Conservation (phyloP, 176 grass and related monocot genomes). For the Musa beccarii region DNA sequence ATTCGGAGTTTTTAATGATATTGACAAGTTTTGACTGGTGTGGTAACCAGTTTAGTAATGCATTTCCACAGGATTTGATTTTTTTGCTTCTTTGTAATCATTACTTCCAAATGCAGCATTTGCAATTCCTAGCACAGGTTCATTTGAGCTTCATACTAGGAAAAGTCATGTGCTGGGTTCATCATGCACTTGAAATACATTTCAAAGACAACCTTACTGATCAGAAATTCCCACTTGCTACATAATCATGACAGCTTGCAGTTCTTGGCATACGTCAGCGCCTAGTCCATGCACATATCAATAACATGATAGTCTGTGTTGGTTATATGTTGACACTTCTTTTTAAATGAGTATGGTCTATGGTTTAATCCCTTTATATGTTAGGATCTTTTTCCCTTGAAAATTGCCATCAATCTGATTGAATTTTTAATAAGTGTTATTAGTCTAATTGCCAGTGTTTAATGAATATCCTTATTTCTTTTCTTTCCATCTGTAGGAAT, state of each 20-base stretch:
- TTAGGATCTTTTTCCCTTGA: neutral
- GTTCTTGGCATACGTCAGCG: too few relatives aligned
- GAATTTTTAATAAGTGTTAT: neutral
- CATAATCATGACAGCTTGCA: neutral
- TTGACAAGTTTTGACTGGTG: neutral
- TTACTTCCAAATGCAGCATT: too few relatives aligned
- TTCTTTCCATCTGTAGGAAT: constrained; percentile 40
- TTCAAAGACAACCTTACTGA: neutral
- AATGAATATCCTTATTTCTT: neutral
- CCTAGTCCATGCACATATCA: too few relatives aligned
- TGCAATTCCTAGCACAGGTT: too few relatives aligned
- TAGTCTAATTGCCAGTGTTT: neutral
- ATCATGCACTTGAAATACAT: neutral
- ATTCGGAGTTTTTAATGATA: neutral
- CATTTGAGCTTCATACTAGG: too few relatives aligned
- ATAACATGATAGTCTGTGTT: neutral
- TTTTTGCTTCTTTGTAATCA: too few relatives aligned
- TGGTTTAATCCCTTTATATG: too few relatives aligned
- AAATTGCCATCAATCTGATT: neutral
- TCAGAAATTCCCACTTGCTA: neutral
- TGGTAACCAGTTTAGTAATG: neutral
- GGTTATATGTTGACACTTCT: neutral
- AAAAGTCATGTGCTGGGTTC: neutral
- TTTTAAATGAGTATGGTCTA: neutral
- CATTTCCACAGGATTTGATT: neutral